Evolutionary conservation across 179 eudicot species (phyloP).

Genomic region (Vitellaria paradoxa): DNA sequence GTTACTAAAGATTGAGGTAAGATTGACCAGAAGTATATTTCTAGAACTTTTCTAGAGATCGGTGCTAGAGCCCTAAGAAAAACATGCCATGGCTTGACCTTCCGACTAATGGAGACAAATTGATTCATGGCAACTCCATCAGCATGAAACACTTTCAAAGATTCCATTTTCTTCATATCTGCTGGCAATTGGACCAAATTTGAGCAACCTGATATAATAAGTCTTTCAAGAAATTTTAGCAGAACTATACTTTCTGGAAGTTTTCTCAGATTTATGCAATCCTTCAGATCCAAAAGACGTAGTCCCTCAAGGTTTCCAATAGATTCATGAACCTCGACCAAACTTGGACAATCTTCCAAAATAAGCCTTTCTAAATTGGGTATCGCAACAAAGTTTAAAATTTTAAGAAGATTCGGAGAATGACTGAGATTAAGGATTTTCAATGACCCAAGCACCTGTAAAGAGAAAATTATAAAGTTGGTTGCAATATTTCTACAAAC

Average conservation of each 20-base stretch:
- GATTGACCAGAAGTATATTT: no score
- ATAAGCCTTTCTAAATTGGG: neutral
- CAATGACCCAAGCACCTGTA: neutral
- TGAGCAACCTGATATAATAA: neutral
- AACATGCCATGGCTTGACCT: neutral
- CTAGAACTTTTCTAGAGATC: neutral
- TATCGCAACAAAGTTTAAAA: neutral
- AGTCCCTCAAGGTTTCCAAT: neutral
- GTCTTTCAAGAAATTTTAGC: neutral
- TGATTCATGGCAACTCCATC: neutral
- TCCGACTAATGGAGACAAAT: neutral
- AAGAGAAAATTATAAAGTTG: neutral
- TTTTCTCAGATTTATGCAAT: neutral
- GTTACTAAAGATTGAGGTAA: conserved; percentile 1
- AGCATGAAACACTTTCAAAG: conserved; percentile 1
- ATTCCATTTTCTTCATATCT: neutral
- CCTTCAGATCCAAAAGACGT: neutral
- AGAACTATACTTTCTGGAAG: neutral
- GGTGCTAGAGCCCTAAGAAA: neutral
- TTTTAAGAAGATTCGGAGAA: neutral
- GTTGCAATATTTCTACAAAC: neutral
- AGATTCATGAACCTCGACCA: neutral
- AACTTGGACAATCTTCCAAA: neutral
- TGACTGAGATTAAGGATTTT: conserved; percentile 1
- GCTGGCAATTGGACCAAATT: conserved; percentile 6